phyloP scores from a whole-genome alignment of 176 grass and related monocot genomes.

The Aegilops umbellulata region DNA sequence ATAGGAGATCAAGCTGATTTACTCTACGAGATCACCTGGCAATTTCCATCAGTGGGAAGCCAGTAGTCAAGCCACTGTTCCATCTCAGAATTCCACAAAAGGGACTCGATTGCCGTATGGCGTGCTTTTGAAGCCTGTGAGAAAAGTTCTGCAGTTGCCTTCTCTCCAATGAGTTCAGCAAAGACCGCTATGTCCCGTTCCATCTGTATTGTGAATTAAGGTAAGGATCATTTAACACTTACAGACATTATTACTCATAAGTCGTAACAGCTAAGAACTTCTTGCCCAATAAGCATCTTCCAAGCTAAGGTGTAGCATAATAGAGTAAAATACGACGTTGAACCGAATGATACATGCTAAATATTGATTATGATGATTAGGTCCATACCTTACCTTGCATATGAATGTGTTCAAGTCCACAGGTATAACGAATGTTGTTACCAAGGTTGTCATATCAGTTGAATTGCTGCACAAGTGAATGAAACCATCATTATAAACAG shows the following conservation, averaged over 20 bases:
- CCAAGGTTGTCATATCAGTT: constrained; percentile 70
- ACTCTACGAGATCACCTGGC: constrained; percentile 42
- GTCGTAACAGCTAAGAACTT: neutral
- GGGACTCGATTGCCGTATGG: constrained; percentile 54
- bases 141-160: constrained; percentile 51
- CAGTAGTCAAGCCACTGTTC: constrained; percentile 88
- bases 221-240: neutral
- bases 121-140: constrained; percentile 50
- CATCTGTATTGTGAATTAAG: constrained; percentile 51
- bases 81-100: constrained; percentile 86
- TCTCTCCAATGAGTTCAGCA: constrained; percentile 61
- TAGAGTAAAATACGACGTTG: neutral
- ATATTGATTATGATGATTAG: neutral
- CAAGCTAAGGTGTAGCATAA: neutral
- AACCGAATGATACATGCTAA: neutral
- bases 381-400: constrained; percentile 58
- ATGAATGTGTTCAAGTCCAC: constrained; percentile 94
- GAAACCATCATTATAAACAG: constrained; percentile 6
- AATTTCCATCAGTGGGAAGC: constrained; percentile 46
- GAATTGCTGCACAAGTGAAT: constrained; percentile 58
- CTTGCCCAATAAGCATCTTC: neutral
- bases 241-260: neutral
- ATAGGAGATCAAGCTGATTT: neutral
- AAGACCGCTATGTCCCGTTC: constrained; percentile 70
- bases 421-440: constrained; percentile 71